Evolutionary conservation across 2,329 filamentous ascomycete species (phyloP), one percentile per base, ranked within the genome.

Genomic region (Aspergillus transmontanensis): DNA sequence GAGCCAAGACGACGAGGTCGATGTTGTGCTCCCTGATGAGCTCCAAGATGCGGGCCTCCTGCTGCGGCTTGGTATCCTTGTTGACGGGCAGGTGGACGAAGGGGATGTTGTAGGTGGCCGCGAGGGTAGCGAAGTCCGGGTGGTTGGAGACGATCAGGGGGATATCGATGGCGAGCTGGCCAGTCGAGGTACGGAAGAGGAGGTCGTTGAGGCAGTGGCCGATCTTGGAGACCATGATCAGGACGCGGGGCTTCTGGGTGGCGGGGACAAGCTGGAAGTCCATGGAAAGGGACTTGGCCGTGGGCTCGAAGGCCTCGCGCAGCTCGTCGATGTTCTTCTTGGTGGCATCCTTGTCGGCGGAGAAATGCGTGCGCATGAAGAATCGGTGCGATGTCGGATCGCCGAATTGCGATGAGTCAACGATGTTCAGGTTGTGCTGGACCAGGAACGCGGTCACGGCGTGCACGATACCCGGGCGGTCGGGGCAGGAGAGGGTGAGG

Each of bases 151-250:
- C 88, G 72, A 95, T 90, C 68, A 93, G 77, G 4, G 91, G 90
- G 58, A 94, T 83, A 28, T 93, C 90, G 69, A 94, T 89, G 72
- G 84, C 85, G 59, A 95, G 83, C 79, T 94, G 90, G 53, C 87
- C 87, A 21, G 88, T 89, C 77, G 89, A 89, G 73, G 90, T 86
- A 61, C 92, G 88, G 87, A 93, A 95, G 43, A 95, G 85, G 56
- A 95, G 82, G 78, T 94, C 91, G 78, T 94, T 94, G 59, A 94
- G 83, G 77, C 91, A 94, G 82, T 94, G 91, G 10, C 91, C 92
- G 71, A 93, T 94, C 82, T 94, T 94, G 72, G 91, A 94, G 34
- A 94, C 92, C 91, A 95, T 94, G 82, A 95, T 92, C 71, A 95
- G 83, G 56, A 94, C 89, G 68, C 88, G 86, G 62, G 89, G 89